A percentile compares a stretch with the other conserved stretches of the same genome.
Conservation (phyloP, 1,284 basidiomycete genomes). For the Sporisorium iseilematis-ciliati region DNA sequence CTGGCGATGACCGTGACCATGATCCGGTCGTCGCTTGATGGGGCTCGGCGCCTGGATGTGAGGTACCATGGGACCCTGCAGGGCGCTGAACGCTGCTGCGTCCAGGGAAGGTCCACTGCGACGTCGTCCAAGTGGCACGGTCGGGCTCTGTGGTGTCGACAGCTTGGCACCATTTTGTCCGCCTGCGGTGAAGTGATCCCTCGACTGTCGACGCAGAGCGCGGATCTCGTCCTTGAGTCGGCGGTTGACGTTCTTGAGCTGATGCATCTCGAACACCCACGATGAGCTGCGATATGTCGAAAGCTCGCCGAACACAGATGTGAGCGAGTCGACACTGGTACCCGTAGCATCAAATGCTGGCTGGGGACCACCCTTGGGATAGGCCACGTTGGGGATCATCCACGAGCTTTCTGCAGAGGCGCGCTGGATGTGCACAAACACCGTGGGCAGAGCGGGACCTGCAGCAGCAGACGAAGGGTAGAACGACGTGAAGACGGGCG, state of each 20-base stretch:
- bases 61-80: constrained; percentile 11
- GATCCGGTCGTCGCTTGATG: constrained; percentile 50
- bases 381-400: constrained; percentile 53
- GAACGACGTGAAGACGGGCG: constrained; percentile 58
- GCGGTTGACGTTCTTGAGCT: constrained; percentile 65
- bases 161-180: constrained; percentile 26
- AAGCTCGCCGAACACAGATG: constrained; percentile 62
- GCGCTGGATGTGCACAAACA: constrained; percentile 57
- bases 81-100: constrained; percentile 5
- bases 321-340: constrained; percentile 47
- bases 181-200: constrained; percentile 27
- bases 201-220: constrained; percentile 47
- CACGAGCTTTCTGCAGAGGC: constrained; percentile 47
- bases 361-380: constrained; percentile 49
- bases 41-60: constrained; percentile 43
- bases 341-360: constrained; percentile 45
- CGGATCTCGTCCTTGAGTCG: constrained; percentile 62
- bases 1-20: constrained; percentile 54
- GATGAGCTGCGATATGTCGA: constrained; percentile 56
- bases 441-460: constrained; percentile 47
- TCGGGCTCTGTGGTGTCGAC: constrained; percentile 35
- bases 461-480: constrained; percentile 57
- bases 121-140: constrained; percentile 16
- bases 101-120: constrained; percentile 22
- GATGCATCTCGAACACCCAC: constrained; percentile 66